Conservation (phyloP, 164 flowering plant genomes). For the Umbilicus rupestris region DNA sequence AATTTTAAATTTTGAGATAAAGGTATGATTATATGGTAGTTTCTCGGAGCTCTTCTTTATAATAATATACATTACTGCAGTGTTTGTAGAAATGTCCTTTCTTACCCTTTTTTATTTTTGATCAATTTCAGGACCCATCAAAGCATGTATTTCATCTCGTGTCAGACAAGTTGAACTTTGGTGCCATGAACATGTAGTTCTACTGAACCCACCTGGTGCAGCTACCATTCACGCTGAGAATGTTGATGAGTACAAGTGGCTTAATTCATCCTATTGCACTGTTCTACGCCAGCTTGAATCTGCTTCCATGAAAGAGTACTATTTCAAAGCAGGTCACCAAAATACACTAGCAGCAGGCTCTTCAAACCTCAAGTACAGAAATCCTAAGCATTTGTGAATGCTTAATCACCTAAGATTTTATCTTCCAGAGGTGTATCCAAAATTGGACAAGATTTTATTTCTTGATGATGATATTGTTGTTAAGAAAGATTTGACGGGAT, state of each 20-base stretch:
- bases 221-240: conserved; percentile 96
- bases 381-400: conserved; percentile 98
- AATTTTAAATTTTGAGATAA: not conserved
- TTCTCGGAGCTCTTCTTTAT: not conserved
- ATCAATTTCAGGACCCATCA: conserved; percentile 69
- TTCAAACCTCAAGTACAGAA: conserved; percentile 90
- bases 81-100: not conserved
- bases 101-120: conserved; percentile 11
- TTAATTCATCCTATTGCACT: conserved; percentile 93
- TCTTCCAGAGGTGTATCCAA: conserved; percentile 95
- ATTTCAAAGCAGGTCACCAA: conserved; percentile 89
- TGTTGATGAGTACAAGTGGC: conserved; percentile 98
- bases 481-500: conserved; percentile 81
- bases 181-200: conserved; percentile 99
- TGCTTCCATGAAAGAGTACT: conserved; percentile 93
- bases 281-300: conserved; percentile 86
- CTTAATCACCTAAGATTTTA: conserved; percentile 93
- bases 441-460: conserved; percentile 87
- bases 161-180: conserved; percentile 93
- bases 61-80: not conserved
- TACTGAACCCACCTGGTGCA: conserved; percentile 87
- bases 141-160: conserved; percentile 98
- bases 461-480: conserved; percentile 99
- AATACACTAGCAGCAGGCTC: conserved; percentile 76
- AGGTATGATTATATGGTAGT: not conserved